Conservation (phyloP, 805 yeast species). For the Candida multigemmis region DNA sequence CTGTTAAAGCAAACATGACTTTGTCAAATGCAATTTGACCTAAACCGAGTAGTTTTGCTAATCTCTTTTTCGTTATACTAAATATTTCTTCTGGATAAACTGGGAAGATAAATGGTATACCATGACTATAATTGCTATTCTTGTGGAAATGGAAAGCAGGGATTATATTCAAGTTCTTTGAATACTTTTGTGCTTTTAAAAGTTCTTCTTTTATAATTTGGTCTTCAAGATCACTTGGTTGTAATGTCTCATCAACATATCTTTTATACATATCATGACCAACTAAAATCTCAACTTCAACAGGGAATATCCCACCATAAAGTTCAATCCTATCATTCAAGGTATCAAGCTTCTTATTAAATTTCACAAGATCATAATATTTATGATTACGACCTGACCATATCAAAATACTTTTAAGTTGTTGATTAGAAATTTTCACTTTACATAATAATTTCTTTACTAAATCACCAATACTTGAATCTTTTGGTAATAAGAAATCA, state of each 20-base stretch:
- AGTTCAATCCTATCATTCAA: slow-evolving; percentile 25
- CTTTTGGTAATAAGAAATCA: slow-evolving; percentile 62
- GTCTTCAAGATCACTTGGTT: slow-evolving; percentile 15
- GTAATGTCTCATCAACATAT: slow-evolving; percentile 10
- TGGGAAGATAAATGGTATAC: slow-evolving; percentile 79
- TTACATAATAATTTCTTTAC: slow-evolving; percentile 48
- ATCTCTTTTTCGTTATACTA: slow-evolving; percentile 51
- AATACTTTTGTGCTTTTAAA: slow-evolving; percentile 11
- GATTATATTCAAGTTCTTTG: slow-evolving; percentile 34
- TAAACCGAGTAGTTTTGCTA: slow-evolving; percentile 63
- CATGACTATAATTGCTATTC: slow-evolving; percentile 58
- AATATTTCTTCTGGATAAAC: slow-evolving; percentile 60
- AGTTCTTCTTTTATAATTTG: slow-evolving; percentile 15
- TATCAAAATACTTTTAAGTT: slow-evolving; percentile 37
- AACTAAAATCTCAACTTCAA: slow-evolving; percentile 29
- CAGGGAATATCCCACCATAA: slow-evolving; percentile 34
- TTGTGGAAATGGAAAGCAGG: slow-evolving; percentile 74
- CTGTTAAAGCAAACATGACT: slow-evolving; percentile 55
- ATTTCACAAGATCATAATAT: slow-evolving; percentile 26
- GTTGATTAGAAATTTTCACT: slow-evolving; percentile 40
- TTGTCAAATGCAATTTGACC: slow-evolving; percentile 76
- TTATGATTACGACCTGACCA: slow-evolving; percentile 46
- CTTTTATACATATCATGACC: slow-evolving; percentile 24
- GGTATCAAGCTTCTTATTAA: slow-evolving; percentile 24
- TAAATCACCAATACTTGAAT: slow-evolving; percentile 44